A percentile compares a stretch with the other conserved stretches of the same genome.
Evolutionary conservation across 1,139 yeast species (phyloP).

Genomic region (Geotrichum europaeum): DNA sequence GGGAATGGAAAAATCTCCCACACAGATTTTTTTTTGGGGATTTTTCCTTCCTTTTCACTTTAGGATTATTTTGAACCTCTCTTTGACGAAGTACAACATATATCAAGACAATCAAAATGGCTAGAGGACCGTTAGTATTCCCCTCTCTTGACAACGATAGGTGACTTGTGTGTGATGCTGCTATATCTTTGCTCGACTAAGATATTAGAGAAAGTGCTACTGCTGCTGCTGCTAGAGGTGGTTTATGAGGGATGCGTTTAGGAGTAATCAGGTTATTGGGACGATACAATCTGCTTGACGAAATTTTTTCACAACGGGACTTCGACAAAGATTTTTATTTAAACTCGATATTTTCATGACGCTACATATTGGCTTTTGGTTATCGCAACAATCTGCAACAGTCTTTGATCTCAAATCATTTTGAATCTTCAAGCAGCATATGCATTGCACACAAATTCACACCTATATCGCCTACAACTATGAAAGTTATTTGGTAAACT

Average conservation of each 20-base stretch:
- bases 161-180: not conserved
- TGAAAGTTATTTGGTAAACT: not conserved
- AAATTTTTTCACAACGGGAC: not conserved
- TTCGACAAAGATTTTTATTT: not conserved
- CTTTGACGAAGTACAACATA: constrained; percentile 11
- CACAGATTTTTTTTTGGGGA: not conserved
- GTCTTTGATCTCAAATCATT: not conserved
- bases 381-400: not conserved
- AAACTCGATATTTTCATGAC: no score
- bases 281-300: not conserved
- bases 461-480: not conserved
- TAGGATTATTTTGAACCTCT: constrained; percentile 3
- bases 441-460: not conserved
- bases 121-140: constrained; percentile 85
- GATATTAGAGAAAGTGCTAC: not conserved
- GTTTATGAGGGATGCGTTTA: not conserved
- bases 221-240: not conserved
- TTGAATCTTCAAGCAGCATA: not conserved
- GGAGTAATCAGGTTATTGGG: not conserved
- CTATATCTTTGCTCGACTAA: not conserved
- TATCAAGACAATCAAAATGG: constrained; percentile 49
- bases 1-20: constrained; percentile 3
- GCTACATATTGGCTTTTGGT: not conserved
- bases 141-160: not conserved
- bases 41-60: constrained; percentile 8